Evolutionary conservation across 768 basidiomycete genomes (phyloP).

Genomic region (Suillus subluteus): DNA sequence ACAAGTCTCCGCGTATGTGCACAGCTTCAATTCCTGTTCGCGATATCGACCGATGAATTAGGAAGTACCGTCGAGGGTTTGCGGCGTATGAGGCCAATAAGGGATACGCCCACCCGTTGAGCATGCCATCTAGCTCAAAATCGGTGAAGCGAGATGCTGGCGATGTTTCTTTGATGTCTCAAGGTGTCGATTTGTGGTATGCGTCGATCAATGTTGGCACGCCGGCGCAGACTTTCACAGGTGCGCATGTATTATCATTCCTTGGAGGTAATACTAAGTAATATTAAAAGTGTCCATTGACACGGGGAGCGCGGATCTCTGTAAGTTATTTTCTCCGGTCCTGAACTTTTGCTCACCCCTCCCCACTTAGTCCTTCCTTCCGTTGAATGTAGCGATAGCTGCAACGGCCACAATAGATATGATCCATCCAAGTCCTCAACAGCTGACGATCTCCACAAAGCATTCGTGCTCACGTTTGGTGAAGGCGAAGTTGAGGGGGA

Average conservation of each 20-base stretch:
- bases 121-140: constrained; percentile 11
- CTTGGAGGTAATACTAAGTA: constrained; percentile 2
- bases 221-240: constrained; percentile 46
- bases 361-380: constrained; percentile 45
- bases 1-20: constrained; percentile 21
- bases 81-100: constrained; percentile 49
- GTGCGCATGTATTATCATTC: constrained; percentile 25
- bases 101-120: constrained; percentile 41
- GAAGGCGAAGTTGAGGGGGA: constrained; percentile 44
- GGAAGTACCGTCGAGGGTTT: constrained; percentile 49
- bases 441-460: constrained; percentile 27
- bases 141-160: constrained; percentile 33
- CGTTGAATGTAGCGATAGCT: constrained; percentile 30
- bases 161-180: constrained; percentile 38
- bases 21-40: neutral
- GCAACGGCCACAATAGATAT: constrained; percentile 37
- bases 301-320: constrained; percentile 52
- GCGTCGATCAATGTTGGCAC: constrained; percentile 52
- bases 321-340: constrained; percentile 14
- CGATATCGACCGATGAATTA: constrained; percentile 20
- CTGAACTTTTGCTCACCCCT: constrained; percentile 17
- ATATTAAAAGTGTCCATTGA: constrained; percentile 46
- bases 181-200: constrained; percentile 46
- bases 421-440: constrained; percentile 36
- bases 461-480: constrained; percentile 40